Percentiles rank a stretch among this genome's conserved stretches.
phyloP scores from a whole-genome alignment of 2,329 filamentous ascomycete genomes.

The Clonostachys solani region DNA sequence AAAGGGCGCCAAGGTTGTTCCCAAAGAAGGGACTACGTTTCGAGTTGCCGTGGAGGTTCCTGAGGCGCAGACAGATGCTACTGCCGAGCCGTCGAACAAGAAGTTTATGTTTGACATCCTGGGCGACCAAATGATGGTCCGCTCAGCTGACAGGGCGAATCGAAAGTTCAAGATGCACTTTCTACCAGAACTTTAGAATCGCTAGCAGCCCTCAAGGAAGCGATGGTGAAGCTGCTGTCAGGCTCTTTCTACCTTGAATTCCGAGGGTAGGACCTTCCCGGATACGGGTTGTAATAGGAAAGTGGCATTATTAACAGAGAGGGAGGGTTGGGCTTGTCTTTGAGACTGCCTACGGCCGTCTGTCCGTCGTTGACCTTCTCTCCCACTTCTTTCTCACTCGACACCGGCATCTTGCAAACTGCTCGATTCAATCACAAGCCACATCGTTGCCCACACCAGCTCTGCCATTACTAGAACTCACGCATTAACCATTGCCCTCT shows the following conservation, averaged over 20 bases:
- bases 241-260: background rate
- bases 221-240: background rate
- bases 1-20: slow-evolving; percentile 71
- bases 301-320: too few relatives aligned
- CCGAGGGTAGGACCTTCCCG: too few relatives aligned
- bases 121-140: slow-evolving; percentile 80
- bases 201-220: background rate
- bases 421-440: too few relatives aligned
- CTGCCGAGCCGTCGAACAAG: background rate
- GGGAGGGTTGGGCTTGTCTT: too few relatives aligned
- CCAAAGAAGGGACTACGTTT: slow-evolving; percentile 89
- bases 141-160: slow-evolving; percentile 80
- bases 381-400: too few relatives aligned
- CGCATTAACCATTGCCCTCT: too few relatives aligned
- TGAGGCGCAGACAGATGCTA: background rate
- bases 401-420: too few relatives aligned
- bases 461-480: too few relatives aligned
- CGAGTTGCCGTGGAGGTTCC: slow-evolving; percentile 62
- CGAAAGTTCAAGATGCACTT: slow-evolving; percentile 90
- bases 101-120: slow-evolving; percentile 74
- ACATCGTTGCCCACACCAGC: too few relatives aligned
- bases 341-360: too few relatives aligned
- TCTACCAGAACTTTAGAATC: slow-evolving; percentile 62
- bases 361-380: too few relatives aligned
- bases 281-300: too few relatives aligned